Evolutionary conservation across 164 flowering plant species (phyloP).

Genomic region (Magnolia changhungtana): DNA sequence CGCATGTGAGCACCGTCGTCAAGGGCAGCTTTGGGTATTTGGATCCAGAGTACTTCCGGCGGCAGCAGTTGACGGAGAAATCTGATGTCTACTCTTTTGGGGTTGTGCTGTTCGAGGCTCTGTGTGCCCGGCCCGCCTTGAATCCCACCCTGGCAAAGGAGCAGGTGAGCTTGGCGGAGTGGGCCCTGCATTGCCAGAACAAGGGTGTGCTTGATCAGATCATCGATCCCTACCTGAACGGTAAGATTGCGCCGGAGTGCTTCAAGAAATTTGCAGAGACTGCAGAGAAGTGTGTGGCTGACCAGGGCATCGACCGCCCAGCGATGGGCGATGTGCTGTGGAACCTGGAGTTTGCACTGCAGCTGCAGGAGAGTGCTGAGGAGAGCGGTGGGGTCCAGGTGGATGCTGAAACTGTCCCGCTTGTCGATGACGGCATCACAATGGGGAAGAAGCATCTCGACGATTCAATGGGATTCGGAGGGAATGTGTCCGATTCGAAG

Average conservation of each 20-base stretch:
- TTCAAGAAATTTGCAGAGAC: slow-evolving; percentile 38
- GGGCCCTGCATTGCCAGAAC: slow-evolving; percentile 37
- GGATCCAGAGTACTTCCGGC: slow-evolving; percentile 51
- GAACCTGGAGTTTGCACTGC: slow-evolving; percentile 49
- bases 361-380: slow-evolving; percentile 40
- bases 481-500: slow-evolving; percentile 40
- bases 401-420: slow-evolving; percentile 22
- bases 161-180: slow-evolving; percentile 44
- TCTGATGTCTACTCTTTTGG: slow-evolving; percentile 59
- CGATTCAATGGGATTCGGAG: slow-evolving; percentile 5
- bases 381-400: slow-evolving; percentile 16
- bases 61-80: slow-evolving; percentile 45
- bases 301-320: slow-evolving; percentile 46
- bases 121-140: slow-evolving; percentile 41
- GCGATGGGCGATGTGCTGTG: slow-evolving; percentile 47
- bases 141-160: slow-evolving; percentile 28
- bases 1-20: slow-evolving; percentile 49
- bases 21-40: slow-evolving; percentile 55
- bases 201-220: slow-evolving; percentile 40
- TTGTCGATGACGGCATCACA: not conserved
- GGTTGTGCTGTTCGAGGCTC: slow-evolving; percentile 44
- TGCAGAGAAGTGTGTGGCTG: slow-evolving; percentile 38
- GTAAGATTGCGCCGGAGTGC: slow-evolving; percentile 41
- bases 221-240: slow-evolving; percentile 34
- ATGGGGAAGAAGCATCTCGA: slow-evolving; percentile 9